Conservation (phyloP, 2,329 filamentous ascomycete species). For the Sordariomycetes sp. region DNA sequence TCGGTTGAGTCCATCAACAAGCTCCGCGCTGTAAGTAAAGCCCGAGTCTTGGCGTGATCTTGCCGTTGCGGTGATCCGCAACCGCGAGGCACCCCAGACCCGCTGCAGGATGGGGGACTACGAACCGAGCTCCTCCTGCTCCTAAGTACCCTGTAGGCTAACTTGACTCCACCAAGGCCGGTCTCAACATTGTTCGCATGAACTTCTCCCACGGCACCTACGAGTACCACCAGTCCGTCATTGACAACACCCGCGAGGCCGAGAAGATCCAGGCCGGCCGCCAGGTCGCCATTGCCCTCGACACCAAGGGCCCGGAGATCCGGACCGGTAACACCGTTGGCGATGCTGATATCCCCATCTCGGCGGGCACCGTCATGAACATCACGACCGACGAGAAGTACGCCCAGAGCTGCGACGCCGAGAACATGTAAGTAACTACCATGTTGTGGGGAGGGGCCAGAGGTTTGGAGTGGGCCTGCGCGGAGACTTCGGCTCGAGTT, state of each 20-base stretch:
- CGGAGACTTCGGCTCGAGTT: not conserved
- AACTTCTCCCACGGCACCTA: conserved; percentile 81
- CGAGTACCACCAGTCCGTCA: conserved; percentile 97
- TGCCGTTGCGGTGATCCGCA: not conserved
- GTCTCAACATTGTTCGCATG: conserved; percentile 98
- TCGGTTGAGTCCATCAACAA: conserved; percentile 93
- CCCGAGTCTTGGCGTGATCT: not conserved
- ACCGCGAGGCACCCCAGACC: not conserved
- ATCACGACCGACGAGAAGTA: conserved; percentile 96
- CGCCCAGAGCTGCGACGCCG: conserved; percentile 66
- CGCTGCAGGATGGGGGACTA: not conserved
- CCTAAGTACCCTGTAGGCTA: not conserved
- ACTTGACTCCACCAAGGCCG: conserved; percentile 31
- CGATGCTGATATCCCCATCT: conserved; percentile 81
- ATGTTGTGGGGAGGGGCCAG: not conserved
- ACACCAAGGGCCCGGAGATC: conserved; percentile 53
- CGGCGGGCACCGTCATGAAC: conserved; percentile 74
- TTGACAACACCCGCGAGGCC: conserved; percentile 85
- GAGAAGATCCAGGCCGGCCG: conserved; percentile 67
- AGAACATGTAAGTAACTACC: conserved; percentile 67
- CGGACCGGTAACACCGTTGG: conserved; percentile 58
- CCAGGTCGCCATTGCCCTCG: conserved; percentile 88
- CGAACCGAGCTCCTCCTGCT: not conserved
- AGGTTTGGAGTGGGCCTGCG: not conserved
- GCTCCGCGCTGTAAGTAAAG: conserved; percentile 48